Conservation (phyloP, 345 rosid genomes). For the Crucihimalaya himalaica region DNA sequence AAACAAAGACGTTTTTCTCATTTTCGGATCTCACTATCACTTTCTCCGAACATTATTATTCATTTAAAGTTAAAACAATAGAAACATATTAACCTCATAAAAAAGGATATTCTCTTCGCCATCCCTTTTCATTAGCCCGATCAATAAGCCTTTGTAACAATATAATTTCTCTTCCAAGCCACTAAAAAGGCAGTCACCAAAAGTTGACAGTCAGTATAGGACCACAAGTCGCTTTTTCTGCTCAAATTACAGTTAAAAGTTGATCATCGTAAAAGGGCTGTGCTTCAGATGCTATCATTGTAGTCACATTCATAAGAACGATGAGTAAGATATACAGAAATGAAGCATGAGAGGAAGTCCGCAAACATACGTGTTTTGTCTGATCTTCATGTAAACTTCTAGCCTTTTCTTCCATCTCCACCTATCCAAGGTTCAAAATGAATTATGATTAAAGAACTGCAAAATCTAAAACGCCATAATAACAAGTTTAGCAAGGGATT, state of each 20-base stretch:
- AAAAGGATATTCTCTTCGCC: conserved; percentile 96
- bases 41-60: background rate
- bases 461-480: conserved; percentile 21
- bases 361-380: conserved; percentile 73
- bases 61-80: conserved; percentile 13
- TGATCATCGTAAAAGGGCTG: conserved; percentile 14
- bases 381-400: conserved; percentile 64
- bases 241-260: conserved; percentile 10
- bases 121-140: conserved; percentile 86
- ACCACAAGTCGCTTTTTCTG: background rate
- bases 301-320: background rate
- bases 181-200: conserved; percentile 47
- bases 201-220: conserved; percentile 20
- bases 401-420: conserved; percentile 68
- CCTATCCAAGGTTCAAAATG: conserved; percentile 48
- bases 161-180: conserved; percentile 66
- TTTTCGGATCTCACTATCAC: conserved; percentile 5
- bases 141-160: conserved; percentile 60
- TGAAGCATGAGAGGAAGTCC: conserved; percentile 17
- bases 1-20: background rate
- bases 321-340: conserved; percentile 10
- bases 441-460: conserved; percentile 15
- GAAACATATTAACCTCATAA: background rate
- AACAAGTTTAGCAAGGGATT: conserved; percentile 5
- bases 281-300: background rate